Conservation (phyloP, 768 basidiomycete species). For the Suillus americanus region DNA sequence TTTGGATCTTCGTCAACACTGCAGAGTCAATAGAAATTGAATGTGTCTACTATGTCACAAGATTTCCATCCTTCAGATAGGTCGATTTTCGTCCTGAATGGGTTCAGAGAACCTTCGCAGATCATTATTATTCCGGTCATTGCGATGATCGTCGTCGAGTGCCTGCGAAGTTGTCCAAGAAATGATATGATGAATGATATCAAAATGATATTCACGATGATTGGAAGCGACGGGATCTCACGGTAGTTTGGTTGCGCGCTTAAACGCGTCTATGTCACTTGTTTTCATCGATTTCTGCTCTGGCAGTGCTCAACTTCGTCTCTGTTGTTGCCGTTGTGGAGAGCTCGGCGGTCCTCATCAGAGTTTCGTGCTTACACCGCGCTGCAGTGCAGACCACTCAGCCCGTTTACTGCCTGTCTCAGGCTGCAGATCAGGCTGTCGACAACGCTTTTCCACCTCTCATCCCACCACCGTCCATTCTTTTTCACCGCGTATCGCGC, state of each 20-base stretch:
- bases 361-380: neutral
- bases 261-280: neutral
- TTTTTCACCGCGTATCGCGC: neutral
- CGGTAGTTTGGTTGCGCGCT: neutral
- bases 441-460: neutral
- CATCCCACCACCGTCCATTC: conserved; percentile 1
- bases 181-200: neutral
- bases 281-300: neutral
- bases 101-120: neutral
- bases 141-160: neutral
- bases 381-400: neutral
- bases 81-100: neutral
- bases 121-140: neutral
- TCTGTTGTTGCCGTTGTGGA: neutral
- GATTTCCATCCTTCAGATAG: neutral
- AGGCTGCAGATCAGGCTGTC: neutral
- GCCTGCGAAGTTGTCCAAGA: neutral
- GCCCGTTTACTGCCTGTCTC: neutral
- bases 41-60: neutral
- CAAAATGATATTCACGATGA: neutral
- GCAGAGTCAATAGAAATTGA: neutral
- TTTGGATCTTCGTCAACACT: neutral
- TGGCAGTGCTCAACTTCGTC: neutral
- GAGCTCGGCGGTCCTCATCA: neutral
- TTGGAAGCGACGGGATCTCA: neutral